Evolutionary conservation across 2,329 filamentous ascomycete species (phyloP), one percentile per base, ranked within the genome.

Genomic region (Xylaria hypoxylon): DNA sequence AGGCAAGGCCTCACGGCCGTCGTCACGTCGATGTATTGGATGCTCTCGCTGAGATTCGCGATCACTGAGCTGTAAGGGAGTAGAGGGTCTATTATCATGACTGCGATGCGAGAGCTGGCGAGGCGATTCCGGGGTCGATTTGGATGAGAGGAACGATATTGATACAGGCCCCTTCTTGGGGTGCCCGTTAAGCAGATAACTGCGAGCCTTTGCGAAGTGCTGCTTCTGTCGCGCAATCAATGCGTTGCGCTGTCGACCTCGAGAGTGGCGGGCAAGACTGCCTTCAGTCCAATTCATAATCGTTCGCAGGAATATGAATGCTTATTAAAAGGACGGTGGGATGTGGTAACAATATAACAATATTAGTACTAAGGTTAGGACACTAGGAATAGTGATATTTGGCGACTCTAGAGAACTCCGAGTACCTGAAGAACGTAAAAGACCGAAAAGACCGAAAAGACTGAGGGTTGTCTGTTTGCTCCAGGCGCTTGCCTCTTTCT

Each of bases 251-350:
- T 76, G 73, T 44, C 72, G 74, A 42, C 74, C 74, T 10, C 77
- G 80, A 65, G 77, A 79, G 71, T 82, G 79, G 65, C 82, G 82
- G 45, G 80, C 78, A 47, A 84, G 76, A 53, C 77, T 81, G 31
- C 82, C 82, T 68, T 83, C 83, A 2, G 82, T 85, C 83, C 83
- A 85, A 71, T 85, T 85, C 83, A 85, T 85, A 60, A 22, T 53
- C 13, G 24, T 47, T 40, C 3, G 4, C 31, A 24, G 17, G 7
- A 3, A 66, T 72, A 75, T 52, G 19, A 51, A 71, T 73, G 50
- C 51, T 68, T 40, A 52, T 52, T 24, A 53, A 64, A 67, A 38
- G 13, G 38, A 67, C 71, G 63, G 26, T 51, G 8, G 19, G 5
- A 24, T 26, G 44, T n/a, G 44, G 28, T 35, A 56, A 53, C 22